phyloP scores from a whole-genome alignment of 192 early-diverging fungal species.

The Pilobolus umbonatus region DNA sequence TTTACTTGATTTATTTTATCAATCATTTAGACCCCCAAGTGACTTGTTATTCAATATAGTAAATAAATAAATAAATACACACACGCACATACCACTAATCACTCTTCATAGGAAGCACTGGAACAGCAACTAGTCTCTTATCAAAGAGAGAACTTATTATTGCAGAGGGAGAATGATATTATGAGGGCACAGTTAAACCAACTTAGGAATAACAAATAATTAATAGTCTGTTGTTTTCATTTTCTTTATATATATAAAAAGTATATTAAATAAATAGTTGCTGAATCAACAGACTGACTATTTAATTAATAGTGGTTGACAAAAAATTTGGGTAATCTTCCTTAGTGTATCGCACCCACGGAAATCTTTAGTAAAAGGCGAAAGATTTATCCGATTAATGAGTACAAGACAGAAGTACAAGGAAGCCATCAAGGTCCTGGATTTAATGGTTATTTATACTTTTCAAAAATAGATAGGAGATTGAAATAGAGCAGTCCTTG shows the following conservation, averaged over 20 bases:
- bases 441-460: too few species aligned
- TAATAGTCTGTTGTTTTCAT: background rate
- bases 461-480: too few species aligned
- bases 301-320: background rate
- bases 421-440: too few species aligned
- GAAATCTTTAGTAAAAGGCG: conserved; percentile 30
- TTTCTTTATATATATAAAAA: background rate
- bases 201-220: conserved; percentile 11
- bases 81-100: background rate
- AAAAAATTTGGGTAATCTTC: conserved; percentile 24
- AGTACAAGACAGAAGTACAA: conserved; percentile 17
- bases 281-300: background rate
- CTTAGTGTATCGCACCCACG: conserved; percentile 22
- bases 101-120: conserved; percentile 15
- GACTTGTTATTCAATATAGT: conserved; percentile 1
- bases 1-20: background rate
- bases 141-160: conserved; percentile 17
- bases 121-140: conserved; percentile 13
- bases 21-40: background rate
- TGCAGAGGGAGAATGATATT: conserved; percentile 26
- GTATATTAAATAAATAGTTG: background rate
- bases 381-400: conserved; percentile 29
- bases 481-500: too few species aligned
- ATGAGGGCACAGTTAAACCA: conserved; percentile 21
- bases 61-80: background rate